Evolutionary conservation across 164 flowering plant genomes (phyloP), one percentile per base, ranked within the genome.

Genomic region (Hamamelis virginiana): DNA sequence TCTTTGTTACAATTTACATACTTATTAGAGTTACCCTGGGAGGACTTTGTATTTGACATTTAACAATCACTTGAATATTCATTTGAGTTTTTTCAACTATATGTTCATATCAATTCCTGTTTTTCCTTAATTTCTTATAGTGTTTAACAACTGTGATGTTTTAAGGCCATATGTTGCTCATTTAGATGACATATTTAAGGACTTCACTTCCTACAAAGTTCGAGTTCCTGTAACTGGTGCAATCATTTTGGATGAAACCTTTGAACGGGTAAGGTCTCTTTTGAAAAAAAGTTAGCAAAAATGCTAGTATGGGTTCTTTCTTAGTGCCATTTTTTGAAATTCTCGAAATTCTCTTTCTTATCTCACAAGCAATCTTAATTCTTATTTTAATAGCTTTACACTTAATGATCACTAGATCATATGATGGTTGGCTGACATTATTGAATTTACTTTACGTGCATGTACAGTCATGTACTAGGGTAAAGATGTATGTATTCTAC

Each of bases 181-280:
- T 44, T 84, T 95, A 47, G 97, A 92, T 85, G 97, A 92, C 73
- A 95, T 95, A 71, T 95, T 91, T 71, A 92, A 95, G 80, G 97
- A 89, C 79, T 95, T 95, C 86, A 95, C 88, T 62, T 87, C 97
- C 66, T 95, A 95, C 87, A 92, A 95, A 79, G 90, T 87, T 75
- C 93, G 92, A 65, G 96, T 95, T 80, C 98, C 98, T 33, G 98
- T 95, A 46, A 88, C 91, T 46, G 98, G 97, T 44, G 92, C 96
- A 46, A 95, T 95, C 76, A 92, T 95, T 74, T 77, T 95, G 84
- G 97, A 92, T 79, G 92, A 95, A 77, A 81, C 94, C 38, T 89
- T 72, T 80, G 94, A 95, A 73, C 72, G 93, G 92, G 98, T 95
- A 69, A 80, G 90, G 8, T 43, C 38, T 62, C n/a, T 21, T 58